These are phyloP conservation scores for Trichosporon faecale DNA, from an alignment of 1,284 basidiomycete species.

Conservation along the genomic window DNA sequence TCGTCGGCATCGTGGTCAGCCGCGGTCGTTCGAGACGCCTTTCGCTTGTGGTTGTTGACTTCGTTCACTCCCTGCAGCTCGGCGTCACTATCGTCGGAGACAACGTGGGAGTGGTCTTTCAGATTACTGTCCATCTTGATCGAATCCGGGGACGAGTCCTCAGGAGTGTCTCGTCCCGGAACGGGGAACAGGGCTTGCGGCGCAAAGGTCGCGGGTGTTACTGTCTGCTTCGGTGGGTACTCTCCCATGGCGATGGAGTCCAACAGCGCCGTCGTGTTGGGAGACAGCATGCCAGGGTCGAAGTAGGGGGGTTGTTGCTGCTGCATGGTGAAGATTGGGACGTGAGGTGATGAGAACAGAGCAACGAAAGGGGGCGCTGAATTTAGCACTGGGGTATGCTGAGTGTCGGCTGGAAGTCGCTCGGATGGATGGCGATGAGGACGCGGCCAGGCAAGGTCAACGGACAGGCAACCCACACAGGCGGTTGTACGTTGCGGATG, in stretches of 20 bases:
- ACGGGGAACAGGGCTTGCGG: conserved; percentile 45
- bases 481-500: not conserved
- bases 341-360: not conserved
- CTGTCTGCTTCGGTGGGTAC: conserved; percentile 6
- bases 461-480: not conserved
- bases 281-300: conserved; percentile 39
- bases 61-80: conserved; percentile 11
- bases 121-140: conserved; percentile 15
- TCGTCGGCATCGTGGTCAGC: conserved; percentile 24
- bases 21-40: conserved; percentile 18
- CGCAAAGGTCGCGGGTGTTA: conserved; percentile 32
- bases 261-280: conserved; percentile 47
- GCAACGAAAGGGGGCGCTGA: not conserved
- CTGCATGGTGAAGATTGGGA: not conserved
- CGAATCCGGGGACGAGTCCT: conserved; percentile 40
- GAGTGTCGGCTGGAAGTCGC: not conserved
- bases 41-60: conserved; percentile 35
- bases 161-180: conserved; percentile 42
- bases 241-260: conserved; percentile 34
- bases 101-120: not conserved
- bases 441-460: not conserved
- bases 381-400: not conserved
- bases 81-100: conserved; percentile 23
- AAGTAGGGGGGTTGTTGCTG: conserved; percentile 2
- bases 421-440: not conserved